Percentiles rank a stretch among this genome's conserved stretches.
These are phyloP conservation scores for Exidia glandulosa DNA, from an alignment of 768 basidiomycete species.

Conservation along the genomic window DNA sequence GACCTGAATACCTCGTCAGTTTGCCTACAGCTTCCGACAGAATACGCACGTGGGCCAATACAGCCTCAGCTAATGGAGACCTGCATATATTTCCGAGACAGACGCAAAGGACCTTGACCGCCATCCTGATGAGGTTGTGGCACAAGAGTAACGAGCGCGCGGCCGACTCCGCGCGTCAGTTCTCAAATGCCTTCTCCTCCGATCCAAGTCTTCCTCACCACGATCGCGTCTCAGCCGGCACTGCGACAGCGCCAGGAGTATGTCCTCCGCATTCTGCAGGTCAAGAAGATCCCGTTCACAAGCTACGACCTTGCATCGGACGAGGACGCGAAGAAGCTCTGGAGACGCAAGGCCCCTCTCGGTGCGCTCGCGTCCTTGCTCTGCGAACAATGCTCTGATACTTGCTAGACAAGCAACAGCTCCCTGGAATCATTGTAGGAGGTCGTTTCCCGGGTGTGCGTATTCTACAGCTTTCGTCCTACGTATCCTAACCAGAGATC, in stretches of 20 bases:
- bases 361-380: conserved; percentile 26
- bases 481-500: neutral
- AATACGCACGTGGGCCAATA: conserved; percentile 42
- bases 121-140: neutral
- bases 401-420: conserved; percentile 61
- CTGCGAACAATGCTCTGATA: conserved; percentile 1
- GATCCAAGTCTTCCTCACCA: conserved; percentile 76
- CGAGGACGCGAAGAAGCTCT: conserved; percentile 64
- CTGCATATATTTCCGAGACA: conserved; percentile 81
- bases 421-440: conserved; percentile 76
- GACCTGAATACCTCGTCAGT: no score
- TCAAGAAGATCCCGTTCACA: conserved; percentile 73
- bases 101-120: conserved; percentile 46
- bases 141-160: neutral
- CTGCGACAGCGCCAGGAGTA: conserved; percentile 80
- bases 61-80: conserved; percentile 88
- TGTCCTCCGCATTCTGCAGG: conserved; percentile 68
- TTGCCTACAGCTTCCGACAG: conserved; percentile 1
- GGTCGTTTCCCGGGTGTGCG: conserved; percentile 66
- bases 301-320: conserved; percentile 83
- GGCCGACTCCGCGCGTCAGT: neutral
- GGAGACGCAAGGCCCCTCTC: conserved; percentile 70
- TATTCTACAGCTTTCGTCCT: conserved; percentile 10
- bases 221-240: conserved; percentile 70
- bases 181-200: conserved; percentile 64